Conservation (phyloP, 768 basidiomycete genomes). For the Gelatoporia subvermispora region DNA sequence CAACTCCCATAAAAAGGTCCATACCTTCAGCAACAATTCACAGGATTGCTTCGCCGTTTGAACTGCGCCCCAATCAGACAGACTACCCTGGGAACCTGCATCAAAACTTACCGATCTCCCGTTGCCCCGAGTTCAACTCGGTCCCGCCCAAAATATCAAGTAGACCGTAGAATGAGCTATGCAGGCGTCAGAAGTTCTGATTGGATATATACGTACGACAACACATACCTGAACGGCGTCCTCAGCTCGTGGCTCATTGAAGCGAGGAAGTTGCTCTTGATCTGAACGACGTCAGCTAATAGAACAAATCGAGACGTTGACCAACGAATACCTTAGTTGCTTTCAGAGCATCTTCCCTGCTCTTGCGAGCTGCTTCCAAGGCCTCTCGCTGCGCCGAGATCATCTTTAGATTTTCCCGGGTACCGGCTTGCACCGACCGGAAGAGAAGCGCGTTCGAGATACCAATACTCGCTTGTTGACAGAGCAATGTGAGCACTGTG, state of each 20-base stretch:
- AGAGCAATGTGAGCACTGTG: constrained; percentile 58
- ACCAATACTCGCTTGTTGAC: constrained; percentile 73
- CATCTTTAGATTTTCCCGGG: constrained; percentile 72
- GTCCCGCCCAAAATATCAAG: constrained; percentile 71
- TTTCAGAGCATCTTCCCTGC: constrained; percentile 68
- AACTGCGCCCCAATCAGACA: constrained; percentile 30
- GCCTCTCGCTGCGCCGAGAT: constrained; percentile 69
- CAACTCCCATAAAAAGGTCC: background rate
- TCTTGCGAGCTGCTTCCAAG: constrained; percentile 62
- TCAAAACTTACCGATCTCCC: constrained; percentile 52
- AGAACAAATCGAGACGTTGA: background rate
- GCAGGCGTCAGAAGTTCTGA: constrained; percentile 31
- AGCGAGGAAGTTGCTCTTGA: constrained; percentile 74
- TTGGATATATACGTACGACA: background rate
- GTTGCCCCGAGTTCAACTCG: constrained; percentile 62
- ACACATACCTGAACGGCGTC: constrained; percentile 67
- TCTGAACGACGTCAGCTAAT: constrained; percentile 32
- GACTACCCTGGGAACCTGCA: background rate
- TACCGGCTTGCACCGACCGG: constrained; percentile 69
- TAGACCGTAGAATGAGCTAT: constrained; percentile 58
- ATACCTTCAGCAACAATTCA: constrained; percentile 64
- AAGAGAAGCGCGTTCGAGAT: constrained; percentile 73
- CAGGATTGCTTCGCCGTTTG: constrained; percentile 79
- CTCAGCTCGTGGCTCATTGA: constrained; percentile 75
- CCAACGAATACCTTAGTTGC: constrained; percentile 52